These are phyloP conservation scores for Colletotrichum liriopes DNA, from an alignment of 2,329 filamentous ascomycete species.

Conservation along the genomic window DNA sequence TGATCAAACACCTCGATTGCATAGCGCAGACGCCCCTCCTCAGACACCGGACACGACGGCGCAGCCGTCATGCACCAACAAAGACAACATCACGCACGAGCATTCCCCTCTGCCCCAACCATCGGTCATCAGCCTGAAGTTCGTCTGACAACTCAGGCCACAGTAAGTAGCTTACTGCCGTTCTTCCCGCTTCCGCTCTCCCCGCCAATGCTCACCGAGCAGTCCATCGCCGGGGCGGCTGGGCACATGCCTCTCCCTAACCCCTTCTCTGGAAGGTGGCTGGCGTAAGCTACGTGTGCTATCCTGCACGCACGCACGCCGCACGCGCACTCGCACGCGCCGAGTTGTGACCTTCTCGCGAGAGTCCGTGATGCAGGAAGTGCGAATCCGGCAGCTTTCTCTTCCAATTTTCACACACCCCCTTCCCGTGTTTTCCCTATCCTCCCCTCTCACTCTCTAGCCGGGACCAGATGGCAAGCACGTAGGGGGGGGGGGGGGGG, in stretches of 20 bases:
- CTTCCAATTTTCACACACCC: not conserved
- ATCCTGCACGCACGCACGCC: not conserved
- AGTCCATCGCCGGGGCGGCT: not conserved
- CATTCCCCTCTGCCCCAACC: not conserved
- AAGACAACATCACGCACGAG: not conserved
- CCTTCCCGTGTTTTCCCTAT: not conserved
- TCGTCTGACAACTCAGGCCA: constrained; percentile 5
- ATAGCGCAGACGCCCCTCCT: not conserved
- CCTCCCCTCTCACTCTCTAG: not conserved
- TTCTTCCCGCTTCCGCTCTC: not conserved
- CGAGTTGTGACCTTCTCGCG: not conserved
- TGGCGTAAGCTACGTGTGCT: not conserved
- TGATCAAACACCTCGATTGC: not conserved
- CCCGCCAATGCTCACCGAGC: not conserved
- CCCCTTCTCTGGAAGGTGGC: not conserved
- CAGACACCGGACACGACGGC: not conserved
- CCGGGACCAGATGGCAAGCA: constrained; percentile 7
- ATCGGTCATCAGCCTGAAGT: not conserved
- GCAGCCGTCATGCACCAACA: not conserved
- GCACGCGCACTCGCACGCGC: not conserved
- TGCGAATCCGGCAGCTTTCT: not conserved
- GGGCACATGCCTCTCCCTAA: not conserved
- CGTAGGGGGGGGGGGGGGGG: not conserved
- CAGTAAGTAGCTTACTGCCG: not conserved
- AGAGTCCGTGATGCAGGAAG: constrained; percentile 10